Evolutionary conservation across 2,329 filamentous ascomycete species (phyloP).

Genomic region (Cladophialophora chaetospira): DNA sequence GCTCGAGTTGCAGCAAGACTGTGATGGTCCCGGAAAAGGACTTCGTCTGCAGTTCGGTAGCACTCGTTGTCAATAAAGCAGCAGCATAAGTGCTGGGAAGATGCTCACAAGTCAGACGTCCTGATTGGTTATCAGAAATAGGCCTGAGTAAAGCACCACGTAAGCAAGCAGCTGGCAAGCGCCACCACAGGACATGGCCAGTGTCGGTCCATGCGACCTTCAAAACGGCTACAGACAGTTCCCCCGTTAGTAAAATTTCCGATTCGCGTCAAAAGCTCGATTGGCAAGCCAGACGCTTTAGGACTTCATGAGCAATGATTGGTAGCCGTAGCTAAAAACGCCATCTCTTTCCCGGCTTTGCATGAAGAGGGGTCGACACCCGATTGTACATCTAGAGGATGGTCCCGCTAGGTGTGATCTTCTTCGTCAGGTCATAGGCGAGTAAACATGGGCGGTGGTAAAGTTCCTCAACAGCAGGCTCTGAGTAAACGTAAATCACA

Average conservation of each 20-base stretch:
- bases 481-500: slow-evolving; percentile 4
- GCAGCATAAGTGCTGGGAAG: not conserved
- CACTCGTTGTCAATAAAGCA: not conserved
- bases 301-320: slow-evolving; percentile 1
- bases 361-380: slow-evolving; percentile 1
- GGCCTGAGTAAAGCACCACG: slow-evolving; percentile 11
- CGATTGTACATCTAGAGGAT: slow-evolving; percentile 3
- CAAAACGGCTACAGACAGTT: slow-evolving; percentile 1
- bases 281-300: not conserved
- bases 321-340: not conserved
- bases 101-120: not conserved
- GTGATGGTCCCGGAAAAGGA: not conserved
- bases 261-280: slow-evolving; percentile 10
- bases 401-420: not conserved
- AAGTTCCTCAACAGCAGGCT: not conserved
- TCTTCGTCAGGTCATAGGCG: not conserved
- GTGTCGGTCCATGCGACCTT: not conserved
- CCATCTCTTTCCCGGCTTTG: not conserved
- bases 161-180: not conserved
- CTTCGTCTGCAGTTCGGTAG: too few species aligned
- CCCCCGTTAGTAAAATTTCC: not conserved
- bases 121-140: slow-evolving; percentile 12
- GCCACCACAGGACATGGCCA: not conserved
- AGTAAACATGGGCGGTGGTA: slow-evolving; percentile 12
- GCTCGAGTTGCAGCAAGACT: not conserved